Evolutionary conservation across 805 yeast genomes (phyloP), one percentile per base, ranked within the genome.

Genomic region (Helenozyma rhizophorensis): DNA sequence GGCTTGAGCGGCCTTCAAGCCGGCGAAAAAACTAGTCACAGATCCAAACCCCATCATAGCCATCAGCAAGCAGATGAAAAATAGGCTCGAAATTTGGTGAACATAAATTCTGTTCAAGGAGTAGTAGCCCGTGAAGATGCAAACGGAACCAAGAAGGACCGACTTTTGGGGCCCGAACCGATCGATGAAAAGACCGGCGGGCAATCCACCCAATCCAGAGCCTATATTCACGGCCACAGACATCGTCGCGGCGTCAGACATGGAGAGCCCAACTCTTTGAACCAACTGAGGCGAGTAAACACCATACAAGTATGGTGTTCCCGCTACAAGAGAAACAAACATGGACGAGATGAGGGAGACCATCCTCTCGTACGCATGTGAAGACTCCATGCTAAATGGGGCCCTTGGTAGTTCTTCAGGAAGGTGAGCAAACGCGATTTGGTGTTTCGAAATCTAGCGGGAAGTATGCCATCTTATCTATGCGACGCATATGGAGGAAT

Each of bases 221-320:
- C 94, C 94, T 6, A 80, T 51, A 25, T 72, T 76, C 15, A 80
- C 61, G 3, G 50, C 47, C 23, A 83, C 58, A 0, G 90, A 76
- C 4, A 83, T 63, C 10, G 74, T 68, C 2, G 88, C 83, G 6
- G 87, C 74, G 40, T 75, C 76, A 0, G 76, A 62, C 0, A 82
- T 71, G 0, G 80, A 70, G 17, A 83, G 63, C 1, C 76, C 70
- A 15, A 82, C 74, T 43, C 68, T 60, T 16, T 65, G 59, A 17
- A 80, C 69, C 41, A 83, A 59, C 50, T 83, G 88, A 2, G 90
- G 89, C 1, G 87, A 78, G 50, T 76, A 83, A n/a, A 77, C 74
- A 1, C 89, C 84, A 51, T 77, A 83, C 10, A 81, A 60, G 47
- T 83, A 83, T 0, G 86, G 83, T 2, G 88, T 82, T 2, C 93